Conservation (phyloP, 2,329 filamentous ascomycete genomes). For the Cladosporium sp. region DNA sequence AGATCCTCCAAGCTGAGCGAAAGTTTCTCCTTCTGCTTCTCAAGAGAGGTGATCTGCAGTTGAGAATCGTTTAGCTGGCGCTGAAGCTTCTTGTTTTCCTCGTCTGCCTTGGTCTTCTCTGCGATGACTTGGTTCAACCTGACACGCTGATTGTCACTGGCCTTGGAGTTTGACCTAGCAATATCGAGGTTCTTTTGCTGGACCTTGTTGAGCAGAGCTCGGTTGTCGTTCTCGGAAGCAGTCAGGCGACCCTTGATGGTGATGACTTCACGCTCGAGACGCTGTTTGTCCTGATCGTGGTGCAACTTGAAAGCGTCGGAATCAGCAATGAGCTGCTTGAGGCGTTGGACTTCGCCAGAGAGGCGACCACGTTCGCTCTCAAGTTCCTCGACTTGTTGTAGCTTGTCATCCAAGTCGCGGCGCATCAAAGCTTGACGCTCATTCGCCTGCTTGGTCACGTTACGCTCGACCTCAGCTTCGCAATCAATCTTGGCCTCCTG, state of each 20-base stretch:
- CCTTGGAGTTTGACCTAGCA: conserved; percentile 82
- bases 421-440: conserved; percentile 77
- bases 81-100: conserved; percentile 76
- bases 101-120: conserved; percentile 80
- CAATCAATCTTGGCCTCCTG: conserved; percentile 84
- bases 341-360: conserved; percentile 75
- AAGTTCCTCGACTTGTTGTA: conserved; percentile 73
- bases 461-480: conserved; percentile 76
- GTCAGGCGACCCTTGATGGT: conserved; percentile 86
- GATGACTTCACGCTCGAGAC: conserved; percentile 84
- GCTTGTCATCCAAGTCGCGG: conserved; percentile 77
- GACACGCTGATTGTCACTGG: conserved; percentile 76
- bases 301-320: conserved; percentile 86
- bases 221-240: conserved; percentile 95
- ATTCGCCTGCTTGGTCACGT: conserved; percentile 72
- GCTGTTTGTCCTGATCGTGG: conserved; percentile 91
- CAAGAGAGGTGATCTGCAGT: conserved; percentile 75
- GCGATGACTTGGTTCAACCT: conserved; percentile 74
- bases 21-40: conserved; percentile 94
- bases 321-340: conserved; percentile 83
- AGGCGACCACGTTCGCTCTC: conserved; percentile 77
- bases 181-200: conserved; percentile 98
- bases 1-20: conserved; percentile 85
- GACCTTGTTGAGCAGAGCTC: conserved; percentile 90
- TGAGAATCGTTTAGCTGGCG: conserved; percentile 86